Evolutionary conservation across 108 stramenopile species (phyloP).

Genomic region (Skeletonema costatum): DNA sequence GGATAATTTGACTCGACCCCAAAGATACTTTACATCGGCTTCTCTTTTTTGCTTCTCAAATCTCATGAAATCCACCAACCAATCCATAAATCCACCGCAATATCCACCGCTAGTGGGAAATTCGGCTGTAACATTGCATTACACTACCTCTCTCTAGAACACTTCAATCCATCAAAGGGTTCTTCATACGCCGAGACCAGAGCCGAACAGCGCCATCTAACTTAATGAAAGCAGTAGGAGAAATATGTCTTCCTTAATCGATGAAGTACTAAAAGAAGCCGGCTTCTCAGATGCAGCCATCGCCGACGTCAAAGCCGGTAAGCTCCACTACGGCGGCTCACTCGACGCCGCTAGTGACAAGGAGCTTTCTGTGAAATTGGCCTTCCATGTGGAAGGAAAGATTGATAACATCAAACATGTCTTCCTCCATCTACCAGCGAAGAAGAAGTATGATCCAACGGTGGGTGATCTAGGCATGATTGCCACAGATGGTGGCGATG

Average conservation of each 20-base stretch:
- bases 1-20: no score
- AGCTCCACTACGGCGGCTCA: conserved; percentile 46
- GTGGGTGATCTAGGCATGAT: conserved; percentile 53
- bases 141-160: no score
- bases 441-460: conserved; percentile 55
- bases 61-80: no score
- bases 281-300: conserved; percentile 41
- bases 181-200: no score
- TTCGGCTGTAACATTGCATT: no score
- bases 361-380: conserved; percentile 54
- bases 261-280: conserved; percentile 46
- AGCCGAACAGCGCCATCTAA: no score
- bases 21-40: no score
- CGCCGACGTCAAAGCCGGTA: conserved; percentile 34
- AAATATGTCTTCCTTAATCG: conserved; percentile 13
- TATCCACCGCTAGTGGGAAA: no score
- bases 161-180: no score
- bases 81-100: no score
- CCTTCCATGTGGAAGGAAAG: conserved; percentile 44
- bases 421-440: conserved; percentile 36
- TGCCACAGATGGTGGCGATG: conserved; percentile 46
- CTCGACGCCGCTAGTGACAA: conserved; percentile 43
- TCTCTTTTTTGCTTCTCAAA: no score
- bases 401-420: conserved; percentile 39
- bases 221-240: background rate